Evolutionary conservation across 768 basidiomycete genomes (phyloP).

Genomic region (Tremella fuciformis): DNA sequence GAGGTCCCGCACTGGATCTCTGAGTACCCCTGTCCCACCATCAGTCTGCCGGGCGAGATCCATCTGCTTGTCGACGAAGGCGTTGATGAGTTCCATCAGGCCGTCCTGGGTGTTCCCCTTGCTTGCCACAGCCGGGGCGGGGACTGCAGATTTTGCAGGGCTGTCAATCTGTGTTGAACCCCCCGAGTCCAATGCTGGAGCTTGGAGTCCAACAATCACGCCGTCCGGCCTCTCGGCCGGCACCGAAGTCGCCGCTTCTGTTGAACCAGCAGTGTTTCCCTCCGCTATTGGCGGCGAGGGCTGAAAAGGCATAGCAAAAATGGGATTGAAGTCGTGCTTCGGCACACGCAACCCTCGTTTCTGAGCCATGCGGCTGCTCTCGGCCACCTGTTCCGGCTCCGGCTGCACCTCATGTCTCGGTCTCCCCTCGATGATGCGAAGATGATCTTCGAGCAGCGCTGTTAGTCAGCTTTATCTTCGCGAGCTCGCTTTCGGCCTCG

Average conservation of each 20-base stretch:
- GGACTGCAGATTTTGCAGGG: not conserved
- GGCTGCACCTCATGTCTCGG: too few species aligned
- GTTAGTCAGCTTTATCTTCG: not conserved
- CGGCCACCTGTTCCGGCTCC: too few species aligned
- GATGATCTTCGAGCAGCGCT: slow-evolving; percentile 17
- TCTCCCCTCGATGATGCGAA: slow-evolving; percentile 7
- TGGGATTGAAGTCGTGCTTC: too few species aligned
- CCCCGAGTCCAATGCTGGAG: too few species aligned
- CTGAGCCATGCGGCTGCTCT: too few species aligned
- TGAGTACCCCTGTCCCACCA: not conserved
- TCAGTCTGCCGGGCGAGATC: not conserved
- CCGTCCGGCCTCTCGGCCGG: too few species aligned
- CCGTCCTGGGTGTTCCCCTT: not conserved
- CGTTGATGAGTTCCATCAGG: not conserved
- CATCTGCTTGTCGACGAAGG: slow-evolving; percentile 2
- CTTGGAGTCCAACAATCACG: too few species aligned
- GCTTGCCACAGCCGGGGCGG: not conserved
- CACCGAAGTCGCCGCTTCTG: too few species aligned
- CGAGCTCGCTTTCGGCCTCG: not conserved
- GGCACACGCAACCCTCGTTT: too few species aligned
- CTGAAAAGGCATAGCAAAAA: too few species aligned
- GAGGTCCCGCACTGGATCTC: not conserved
- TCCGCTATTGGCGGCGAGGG: too few species aligned
- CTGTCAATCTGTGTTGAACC: not conserved
- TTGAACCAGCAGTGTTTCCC: too few species aligned